Conservation (phyloP, 148 eudicot genomes). For the Silene uniflora region DNA sequence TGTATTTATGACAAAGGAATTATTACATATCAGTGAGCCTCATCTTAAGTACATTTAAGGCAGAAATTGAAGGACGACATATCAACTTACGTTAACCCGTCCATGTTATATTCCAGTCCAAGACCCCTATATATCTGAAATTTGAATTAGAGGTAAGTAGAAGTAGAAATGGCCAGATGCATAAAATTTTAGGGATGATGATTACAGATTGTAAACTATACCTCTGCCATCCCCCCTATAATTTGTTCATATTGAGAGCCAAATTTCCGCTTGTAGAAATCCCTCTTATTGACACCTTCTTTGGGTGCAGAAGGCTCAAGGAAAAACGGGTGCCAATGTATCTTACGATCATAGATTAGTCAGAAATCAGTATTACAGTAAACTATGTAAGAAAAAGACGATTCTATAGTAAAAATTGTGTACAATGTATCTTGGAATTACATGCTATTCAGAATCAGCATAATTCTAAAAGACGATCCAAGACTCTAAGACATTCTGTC, state of each 20-base stretch:
- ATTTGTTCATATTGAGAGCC: constrained; percentile 49
- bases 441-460: neutral
- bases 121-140: constrained; percentile 58
- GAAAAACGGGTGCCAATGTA: constrained; percentile 74
- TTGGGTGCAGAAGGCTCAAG: constrained; percentile 68
- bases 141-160: neutral
- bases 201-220: constrained; percentile 17
- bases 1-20: constrained; percentile 22
- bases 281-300: constrained; percentile 68
- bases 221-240: constrained; percentile 54
- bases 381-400: neutral
- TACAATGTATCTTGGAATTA: neutral
- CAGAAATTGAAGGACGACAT: neutral
- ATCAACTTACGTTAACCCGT: constrained; percentile 71
- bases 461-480: neutral
- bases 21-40: neutral
- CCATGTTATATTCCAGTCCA: constrained; percentile 59
- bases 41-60: neutral
- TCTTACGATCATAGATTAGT: constrained; percentile 28
- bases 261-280: constrained; percentile 47
- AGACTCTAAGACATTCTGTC: neutral
- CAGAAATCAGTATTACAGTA: constrained; percentile 2
- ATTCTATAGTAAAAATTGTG: too few species aligned
- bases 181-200: neutral
- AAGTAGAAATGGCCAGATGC: neutral